Base-by-base conservation (phyloP, 1,284 basidiomycete species). In the Cystobasidiaceae sp. region DNA sequence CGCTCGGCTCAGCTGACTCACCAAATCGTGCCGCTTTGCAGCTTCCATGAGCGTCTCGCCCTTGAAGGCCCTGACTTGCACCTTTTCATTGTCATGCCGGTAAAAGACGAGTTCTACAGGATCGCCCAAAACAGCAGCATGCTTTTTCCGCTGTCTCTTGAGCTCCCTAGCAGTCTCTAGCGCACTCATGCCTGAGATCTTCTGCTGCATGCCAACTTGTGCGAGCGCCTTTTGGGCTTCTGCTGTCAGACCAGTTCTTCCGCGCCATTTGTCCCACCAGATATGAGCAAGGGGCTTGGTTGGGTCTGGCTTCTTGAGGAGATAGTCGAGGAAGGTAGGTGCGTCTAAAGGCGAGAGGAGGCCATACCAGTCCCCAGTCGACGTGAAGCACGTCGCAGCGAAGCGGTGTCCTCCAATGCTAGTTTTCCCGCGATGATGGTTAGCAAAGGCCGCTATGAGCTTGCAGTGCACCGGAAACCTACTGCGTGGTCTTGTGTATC, bases 31-130 rank as follows among this genome's bases (percentile, higher is more conserved):
- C 0, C 75, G 70, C 34, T 67, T 67, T 2, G 75, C 75, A 4
- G 66, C 69, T 9, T 74, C 71, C 73, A 75, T 76, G 30, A 76
- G 49, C 9, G 69, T 71, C 66, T 76, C 75, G 6, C 75, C 74
- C n/a, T 68, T 56, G 44, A 62, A 70, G 2, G 70, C 74, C n/a
- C 59, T 54, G 8, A 74, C 66, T 2, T 44, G n/a, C 28, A 62
- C 51, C 69, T 72, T 69, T 17, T 71, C 48, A 4, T 72, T 72
- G 7, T 70, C 71, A 27, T 51, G 68, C 13, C 69, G 70, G n/a
- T 59, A 52, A 51, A 75, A 75, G 13, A 61, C 59, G 5, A 76
- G 45, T 41, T 69, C 51, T 2, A 74, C 68, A 1, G 52, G 6
- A 21, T 73, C 72, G 13, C 72, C 72, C 9, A 73, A 44, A 25